These are phyloP conservation scores for Pelargonium australe DNA, from an alignment of 441 rosid species.

Conservation along the genomic window DNA sequence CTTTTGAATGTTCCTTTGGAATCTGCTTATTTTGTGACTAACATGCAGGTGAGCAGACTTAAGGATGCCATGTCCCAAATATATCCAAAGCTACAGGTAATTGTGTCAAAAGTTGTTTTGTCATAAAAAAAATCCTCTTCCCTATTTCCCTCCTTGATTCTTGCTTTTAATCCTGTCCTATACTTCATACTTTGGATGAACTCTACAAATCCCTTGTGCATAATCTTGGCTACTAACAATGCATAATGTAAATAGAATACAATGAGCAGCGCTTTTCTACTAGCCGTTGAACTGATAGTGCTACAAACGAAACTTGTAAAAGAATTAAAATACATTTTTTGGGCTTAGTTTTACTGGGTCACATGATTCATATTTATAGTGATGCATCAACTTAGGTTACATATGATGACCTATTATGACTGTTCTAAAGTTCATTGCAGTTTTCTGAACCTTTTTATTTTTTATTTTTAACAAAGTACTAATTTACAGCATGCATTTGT, in stretches of 20 bases:
- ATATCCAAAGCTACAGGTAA: slow-evolving; percentile 77
- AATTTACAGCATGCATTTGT: neutral
- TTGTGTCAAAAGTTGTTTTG: slow-evolving; percentile 10
- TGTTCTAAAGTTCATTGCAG: neutral
- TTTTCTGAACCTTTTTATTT: neutral
- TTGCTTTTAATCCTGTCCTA: neutral
- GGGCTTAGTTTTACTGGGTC: neutral
- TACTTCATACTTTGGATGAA: neutral
- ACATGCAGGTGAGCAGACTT: slow-evolving; percentile 61
- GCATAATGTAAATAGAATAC: neutral
- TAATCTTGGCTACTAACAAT: neutral
- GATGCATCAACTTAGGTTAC: neutral
- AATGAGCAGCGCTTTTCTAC: neutral
- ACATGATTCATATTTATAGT: neutral
- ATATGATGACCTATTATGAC: neutral
- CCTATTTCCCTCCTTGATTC: neutral
- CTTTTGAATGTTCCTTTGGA: slow-evolving; percentile 10
- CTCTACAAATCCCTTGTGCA: too few relatives aligned
- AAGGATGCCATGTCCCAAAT: slow-evolving; percentile 87
- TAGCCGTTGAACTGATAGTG: neutral
- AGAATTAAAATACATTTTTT: neutral
- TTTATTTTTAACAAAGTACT: neutral
- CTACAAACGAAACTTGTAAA: neutral
- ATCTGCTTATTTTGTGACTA: slow-evolving; percentile 14
- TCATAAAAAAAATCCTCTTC: neutral